Evolutionary conservation across 495 filamentous ascomycete species (phyloP), one percentile per base, ranked within the genome.

Genomic region (Glutinoglossum americanum): DNA sequence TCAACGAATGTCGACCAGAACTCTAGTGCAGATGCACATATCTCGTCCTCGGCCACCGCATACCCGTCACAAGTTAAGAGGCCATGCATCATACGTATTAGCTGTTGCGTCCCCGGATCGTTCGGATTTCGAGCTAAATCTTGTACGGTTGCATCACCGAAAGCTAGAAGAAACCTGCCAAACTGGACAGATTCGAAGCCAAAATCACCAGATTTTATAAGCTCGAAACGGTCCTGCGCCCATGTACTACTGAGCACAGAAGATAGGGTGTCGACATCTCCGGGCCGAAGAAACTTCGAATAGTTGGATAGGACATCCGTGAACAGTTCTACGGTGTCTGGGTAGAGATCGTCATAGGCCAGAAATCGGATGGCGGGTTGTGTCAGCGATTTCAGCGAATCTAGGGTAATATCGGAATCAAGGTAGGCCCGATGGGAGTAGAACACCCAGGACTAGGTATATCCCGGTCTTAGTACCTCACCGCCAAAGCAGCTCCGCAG

Each of bases 1-100:
- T 84, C 83, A 23, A 80, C 75, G 59, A 80, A 83, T 3, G 74
- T 76, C 11, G 75, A 83, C 89, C 89, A 95, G 69, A 90, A 94
- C 60, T 94, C 85, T 28, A 95, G 72, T 1, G 82, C 80, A 3
- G 79, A 76, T 1, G 83, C 76, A 45, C 86, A 87, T 44, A 93
- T 80, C 47, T 75, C 72, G 62, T 96, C 87, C 17, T 93, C 86
- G 26, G 79, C 79, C 3, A 81, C 81, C 3, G 87, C 80, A 66
- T 82, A 80, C 8, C 88, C 87, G 39, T 83, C 76, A 7, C 79
- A 78, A 28, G 75, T 77, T 51, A 89, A 73, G 21, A 96, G 72
- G 0, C 78, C 77, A 55, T 77, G 74, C 71, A 77, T 47, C 67
- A 73, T 68, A 68, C 70, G 48, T 65, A 74, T 57, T 67, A 74